These are phyloP conservation scores for Neotropicomus parvogracilis DNA, from an alignment of 1,284 basidiomycete genomes.

Conservation along the genomic window DNA sequence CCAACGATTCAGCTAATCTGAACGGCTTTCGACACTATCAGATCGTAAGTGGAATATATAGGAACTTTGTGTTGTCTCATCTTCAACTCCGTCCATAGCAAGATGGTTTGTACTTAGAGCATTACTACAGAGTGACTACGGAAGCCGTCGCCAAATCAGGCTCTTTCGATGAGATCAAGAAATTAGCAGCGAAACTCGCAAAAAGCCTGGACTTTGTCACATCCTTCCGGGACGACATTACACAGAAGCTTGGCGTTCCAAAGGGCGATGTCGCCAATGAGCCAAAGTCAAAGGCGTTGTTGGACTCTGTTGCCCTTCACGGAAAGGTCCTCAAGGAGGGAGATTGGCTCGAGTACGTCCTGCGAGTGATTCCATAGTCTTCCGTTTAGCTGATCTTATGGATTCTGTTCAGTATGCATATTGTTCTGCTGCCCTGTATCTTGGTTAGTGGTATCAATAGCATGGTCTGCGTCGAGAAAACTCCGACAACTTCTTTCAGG, in stretches of 20 bases:
- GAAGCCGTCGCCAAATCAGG: slow-evolving; percentile 3
- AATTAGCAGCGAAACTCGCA: slow-evolving; percentile 1
- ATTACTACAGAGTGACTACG: not conserved
- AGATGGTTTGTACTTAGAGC: not conserved
- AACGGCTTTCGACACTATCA: not conserved
- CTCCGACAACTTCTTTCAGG: slow-evolving; percentile 2
- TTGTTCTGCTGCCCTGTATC: slow-evolving; percentile 13
- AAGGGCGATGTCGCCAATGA: not conserved
- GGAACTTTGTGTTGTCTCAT: not conserved
- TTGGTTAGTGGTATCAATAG: slow-evolving; percentile 3
- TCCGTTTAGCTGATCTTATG: not conserved
- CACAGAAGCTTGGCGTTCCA: slow-evolving; percentile 5
- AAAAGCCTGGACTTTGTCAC: not conserved
- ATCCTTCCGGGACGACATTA: not conserved
- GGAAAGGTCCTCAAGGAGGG: not conserved
- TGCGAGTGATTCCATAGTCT: not conserved
- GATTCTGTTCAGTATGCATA: slow-evolving; percentile 4
- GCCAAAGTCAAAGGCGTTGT: not conserved
- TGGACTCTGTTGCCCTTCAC: slow-evolving; percentile 1
- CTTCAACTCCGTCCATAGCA: not conserved
- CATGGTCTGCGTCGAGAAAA: not conserved
- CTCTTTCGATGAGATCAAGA: slow-evolving; percentile 5
- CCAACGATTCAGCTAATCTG: not conserved
- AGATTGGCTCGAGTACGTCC: slow-evolving; percentile 14
- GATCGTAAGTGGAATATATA: not conserved